phyloP scores from a whole-genome alignment of 805 yeast genomes.

The Kodamaea neixiangensis region DNA sequence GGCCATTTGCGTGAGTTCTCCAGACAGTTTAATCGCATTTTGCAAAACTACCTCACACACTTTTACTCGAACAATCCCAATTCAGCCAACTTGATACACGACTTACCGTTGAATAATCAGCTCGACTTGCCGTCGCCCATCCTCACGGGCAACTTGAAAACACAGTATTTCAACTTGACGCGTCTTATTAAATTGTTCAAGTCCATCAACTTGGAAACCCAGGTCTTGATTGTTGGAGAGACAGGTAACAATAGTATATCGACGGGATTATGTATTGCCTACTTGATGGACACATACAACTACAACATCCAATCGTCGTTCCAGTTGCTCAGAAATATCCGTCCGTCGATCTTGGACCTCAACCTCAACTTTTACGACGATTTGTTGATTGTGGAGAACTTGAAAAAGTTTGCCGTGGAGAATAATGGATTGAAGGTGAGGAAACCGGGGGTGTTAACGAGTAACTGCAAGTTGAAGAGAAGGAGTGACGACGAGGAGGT shows the following conservation, averaged over 20 bases:
- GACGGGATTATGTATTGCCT: constrained; percentile 36
- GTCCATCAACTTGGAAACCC: constrained; percentile 31
- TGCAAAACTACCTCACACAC: constrained; percentile 39
- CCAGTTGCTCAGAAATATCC: constrained; percentile 21
- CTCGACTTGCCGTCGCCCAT: constrained; percentile 33
- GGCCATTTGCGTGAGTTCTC: constrained; percentile 26
- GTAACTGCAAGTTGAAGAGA: constrained; percentile 33
- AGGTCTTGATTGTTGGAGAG: constrained; percentile 36
- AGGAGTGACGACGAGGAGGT: constrained; percentile 23
- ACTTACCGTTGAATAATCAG: constrained; percentile 27
- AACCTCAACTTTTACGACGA: constrained; percentile 41
- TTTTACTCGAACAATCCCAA: constrained; percentile 38
- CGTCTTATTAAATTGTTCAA: constrained; percentile 37
- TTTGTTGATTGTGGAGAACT: constrained; percentile 38
- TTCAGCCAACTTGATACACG: constrained; percentile 29
- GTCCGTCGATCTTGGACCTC: constrained; percentile 22
- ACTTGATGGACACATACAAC: constrained; percentile 42
- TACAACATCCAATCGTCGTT: constrained; percentile 35
- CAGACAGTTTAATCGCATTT: constrained; percentile 30
- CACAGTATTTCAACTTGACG: constrained; percentile 38
- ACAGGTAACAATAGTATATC: constrained; percentile 28
- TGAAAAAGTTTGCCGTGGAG: constrained; percentile 39
- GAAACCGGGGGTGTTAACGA: constrained; percentile 26
- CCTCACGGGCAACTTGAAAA: constrained; percentile 38
- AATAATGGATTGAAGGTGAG: constrained; percentile 31